These are phyloP conservation scores for Phytophthora pluvialis DNA, from an alignment of 352 stramenopile genomes.

Conservation along the genomic window DNA sequence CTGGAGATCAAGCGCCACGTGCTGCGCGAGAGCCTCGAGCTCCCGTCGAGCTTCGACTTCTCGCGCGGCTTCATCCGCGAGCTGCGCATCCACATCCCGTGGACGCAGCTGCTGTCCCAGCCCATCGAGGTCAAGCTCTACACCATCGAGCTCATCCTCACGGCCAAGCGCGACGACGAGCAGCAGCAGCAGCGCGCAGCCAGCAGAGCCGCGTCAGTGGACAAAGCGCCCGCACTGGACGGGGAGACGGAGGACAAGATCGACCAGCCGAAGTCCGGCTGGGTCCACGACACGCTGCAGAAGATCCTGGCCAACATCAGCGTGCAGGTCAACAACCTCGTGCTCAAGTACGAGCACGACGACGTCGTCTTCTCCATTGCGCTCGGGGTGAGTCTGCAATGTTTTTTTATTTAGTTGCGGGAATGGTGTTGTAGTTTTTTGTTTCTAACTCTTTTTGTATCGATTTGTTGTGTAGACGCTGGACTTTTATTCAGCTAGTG, in stretches of 20 bases:
- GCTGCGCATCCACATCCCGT: slow-evolving; percentile 89
- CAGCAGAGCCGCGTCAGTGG: neutral
- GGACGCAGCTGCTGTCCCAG: slow-evolving; percentile 88
- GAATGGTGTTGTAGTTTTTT: neutral
- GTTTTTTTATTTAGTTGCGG: slow-evolving; percentile 1
- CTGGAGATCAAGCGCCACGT: slow-evolving; percentile 91
- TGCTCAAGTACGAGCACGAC: slow-evolving; percentile 90
- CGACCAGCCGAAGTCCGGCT: slow-evolving; percentile 81
- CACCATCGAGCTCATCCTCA: slow-evolving; percentile 89
- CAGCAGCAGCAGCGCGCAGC: slow-evolving; percentile 23
- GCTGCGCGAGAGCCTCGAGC: slow-evolving; percentile 84
- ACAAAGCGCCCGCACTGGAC: neutral
- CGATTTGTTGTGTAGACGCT: slow-evolving; percentile 49
- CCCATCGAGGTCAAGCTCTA: slow-evolving; percentile 90
- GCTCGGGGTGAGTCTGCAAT: slow-evolving; percentile 55
- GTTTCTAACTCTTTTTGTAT: slow-evolving; percentile 2
- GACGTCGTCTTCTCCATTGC: slow-evolving; percentile 87
- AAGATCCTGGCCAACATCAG: slow-evolving; percentile 86
- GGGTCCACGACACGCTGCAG: slow-evolving; percentile 80
- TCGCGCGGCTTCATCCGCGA: slow-evolving; percentile 88
- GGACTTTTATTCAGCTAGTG: slow-evolving; percentile 78
- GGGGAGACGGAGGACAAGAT: slow-evolving; percentile 44
- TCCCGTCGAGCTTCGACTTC: slow-evolving; percentile 89
- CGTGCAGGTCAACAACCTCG: slow-evolving; percentile 88
- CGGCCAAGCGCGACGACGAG: slow-evolving; percentile 47